These are phyloP conservation scores for Stygiomarasmius scandens DNA, from an alignment of 1,284 basidiomycete genomes.

Conservation along the genomic window DNA sequence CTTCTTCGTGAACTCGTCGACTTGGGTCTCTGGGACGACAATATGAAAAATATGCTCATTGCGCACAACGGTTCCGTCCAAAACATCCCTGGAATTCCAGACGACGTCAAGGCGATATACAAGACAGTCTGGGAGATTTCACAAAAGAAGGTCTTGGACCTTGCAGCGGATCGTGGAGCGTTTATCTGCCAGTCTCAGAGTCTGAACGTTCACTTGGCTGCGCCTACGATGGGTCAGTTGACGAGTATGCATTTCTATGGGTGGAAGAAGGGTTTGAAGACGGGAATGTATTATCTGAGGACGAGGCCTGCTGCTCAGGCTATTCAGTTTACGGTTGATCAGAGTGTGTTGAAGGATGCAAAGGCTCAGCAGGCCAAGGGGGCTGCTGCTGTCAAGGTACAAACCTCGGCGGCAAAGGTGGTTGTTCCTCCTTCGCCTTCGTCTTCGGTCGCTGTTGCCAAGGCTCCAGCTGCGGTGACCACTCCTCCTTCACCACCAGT, in stretches of 20 bases:
- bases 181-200: constrained; percentile 96
- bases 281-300: constrained; percentile 96
- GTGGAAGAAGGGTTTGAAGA: constrained; percentile 99
- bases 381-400: constrained; percentile 28
- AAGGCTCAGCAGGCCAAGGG: constrained; percentile 54
- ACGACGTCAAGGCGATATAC: constrained; percentile 93
- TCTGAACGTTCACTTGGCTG: constrained; percentile 91
- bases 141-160: constrained; percentile 97
- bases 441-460: constrained; percentile 13
- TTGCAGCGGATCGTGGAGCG: constrained; percentile 97
- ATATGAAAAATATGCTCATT: constrained; percentile 99
- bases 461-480: constrained; percentile 11
- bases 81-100: constrained; percentile 85
- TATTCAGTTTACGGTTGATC: constrained; percentile 97
- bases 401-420: constrained; percentile 23
- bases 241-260: constrained; percentile 99
- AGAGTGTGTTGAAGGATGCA: constrained; percentile 75
- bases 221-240: constrained; percentile 92
- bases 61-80: constrained; percentile 97
- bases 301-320: constrained; percentile 94
- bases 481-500: background rate
- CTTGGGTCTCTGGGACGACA: constrained; percentile 94
- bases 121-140: constrained; percentile 99
- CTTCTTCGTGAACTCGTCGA: constrained; percentile 96
- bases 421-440: constrained; percentile 22